A percentile compares a stretch with the other conserved stretches of the same genome.
phyloP scores from a whole-genome alignment of 441 rosid genomes.

The Brassica balearica region DNA sequence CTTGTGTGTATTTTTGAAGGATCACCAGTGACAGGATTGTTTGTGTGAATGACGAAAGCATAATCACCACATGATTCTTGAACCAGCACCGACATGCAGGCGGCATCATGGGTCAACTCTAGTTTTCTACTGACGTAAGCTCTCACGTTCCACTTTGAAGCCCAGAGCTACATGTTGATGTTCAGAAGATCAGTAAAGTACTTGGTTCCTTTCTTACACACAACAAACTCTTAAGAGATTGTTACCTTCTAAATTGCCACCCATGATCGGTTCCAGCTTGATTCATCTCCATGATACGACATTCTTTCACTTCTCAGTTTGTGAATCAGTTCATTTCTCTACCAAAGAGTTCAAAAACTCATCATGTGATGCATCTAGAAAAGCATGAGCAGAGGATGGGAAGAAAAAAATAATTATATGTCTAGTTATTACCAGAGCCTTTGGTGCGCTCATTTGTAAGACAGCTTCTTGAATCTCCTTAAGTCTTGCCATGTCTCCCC shows the following conservation, averaged over 20 bases:
- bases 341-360: slow-evolving; percentile 20
- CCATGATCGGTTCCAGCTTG: slow-evolving; percentile 78
- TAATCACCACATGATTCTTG: too few relatives aligned
- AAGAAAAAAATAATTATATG: not conserved
- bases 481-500: slow-evolving; percentile 47
- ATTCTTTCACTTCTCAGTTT: slow-evolving; percentile 68
- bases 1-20: too few relatives aligned
- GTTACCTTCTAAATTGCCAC: slow-evolving; percentile 75
- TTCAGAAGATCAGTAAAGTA: too few relatives aligned
- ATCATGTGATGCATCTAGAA: slow-evolving; percentile 27
- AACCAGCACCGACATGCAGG: too few relatives aligned
- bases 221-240: not conserved
- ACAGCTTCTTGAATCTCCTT: slow-evolving; percentile 62
- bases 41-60: too few relatives aligned
- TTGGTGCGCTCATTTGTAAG: slow-evolving; percentile 56
- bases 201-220: too few relatives aligned
- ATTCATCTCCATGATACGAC: slow-evolving; percentile 70
- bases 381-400: slow-evolving; percentile 5
- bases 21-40: too few relatives aligned
- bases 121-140: too few relatives aligned
- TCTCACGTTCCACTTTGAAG: too few relatives aligned
- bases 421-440: slow-evolving; percentile 51
- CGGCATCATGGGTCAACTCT: too few relatives aligned
- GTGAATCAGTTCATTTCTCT: slow-evolving; percentile 53
- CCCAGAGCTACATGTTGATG: too few relatives aligned